Base-by-base conservation (phyloP, 1,284 basidiomycete genomes). In the Heterobasidion annosum region DNA sequence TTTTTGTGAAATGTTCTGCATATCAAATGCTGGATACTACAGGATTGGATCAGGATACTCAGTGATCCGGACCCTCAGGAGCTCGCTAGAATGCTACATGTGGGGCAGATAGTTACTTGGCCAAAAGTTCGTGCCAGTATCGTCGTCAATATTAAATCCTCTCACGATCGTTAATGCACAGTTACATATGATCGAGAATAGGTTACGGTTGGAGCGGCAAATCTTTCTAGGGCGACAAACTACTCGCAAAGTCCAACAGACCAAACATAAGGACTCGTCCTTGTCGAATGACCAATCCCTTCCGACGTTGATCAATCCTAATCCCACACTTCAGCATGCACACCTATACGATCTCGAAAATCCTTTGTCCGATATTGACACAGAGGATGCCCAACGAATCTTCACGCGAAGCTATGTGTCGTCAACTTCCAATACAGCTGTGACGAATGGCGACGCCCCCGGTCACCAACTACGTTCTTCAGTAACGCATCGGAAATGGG, bases 71-170 rank as follows among this genome's bases (percentile, higher is more conserved):
- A 89, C 66, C 79, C 80, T n/a, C 62, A 70, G 13, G 89, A 95
- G 66, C 72, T 98, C 48, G 81, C 79, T 57, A 75, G 91, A 53
- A 93, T 95, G 91, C 81, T 96, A 58, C 72, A 74, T 53, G 88
- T 93, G 2, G 94, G 95, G 3, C 78, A 96, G 69, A 68, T 83
- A n/a, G 93, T 92, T n/a, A 88, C 94, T 18, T 98, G 92, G 92
- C 94, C 94, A 0, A 94, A 94, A 73, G 88, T 95, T 60, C 16
- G 40, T 54, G 70, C 58, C 13, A n/a, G 34, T n/a, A n/a, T 16
- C 44, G 43, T 45, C 51, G 13, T 44, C 34, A 49, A 37, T 18
- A n/a, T 32, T 12, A 9, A 40, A 45, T 52, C 35, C 16, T 50
- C 34, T 33, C 40, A 47, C 45, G 8, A 19, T 40, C 44, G 13